A percentile compares a stretch with the other conserved stretches of the same genome.
phyloP scores from a whole-genome alignment of 148 eudicot genomes.

The Diospyros lotus region DNA sequence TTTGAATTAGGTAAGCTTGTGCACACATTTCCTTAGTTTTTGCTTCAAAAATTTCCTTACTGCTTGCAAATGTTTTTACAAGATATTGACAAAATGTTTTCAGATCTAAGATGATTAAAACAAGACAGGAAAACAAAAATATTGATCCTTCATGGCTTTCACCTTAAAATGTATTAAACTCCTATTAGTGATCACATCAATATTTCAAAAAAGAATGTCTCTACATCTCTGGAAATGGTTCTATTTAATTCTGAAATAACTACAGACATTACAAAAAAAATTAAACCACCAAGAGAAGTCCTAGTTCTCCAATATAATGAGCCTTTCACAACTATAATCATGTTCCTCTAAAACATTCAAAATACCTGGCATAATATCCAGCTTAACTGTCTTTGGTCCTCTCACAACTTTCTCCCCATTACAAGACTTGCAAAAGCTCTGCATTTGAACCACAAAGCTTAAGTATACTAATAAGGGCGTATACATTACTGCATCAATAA shows the following conservation, averaged over 20 bases:
- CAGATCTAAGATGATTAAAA: too few species aligned
- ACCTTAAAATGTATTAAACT: not conserved
- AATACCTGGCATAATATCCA: conserved; percentile 53
- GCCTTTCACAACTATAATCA: not conserved
- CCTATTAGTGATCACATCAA: not conserved
- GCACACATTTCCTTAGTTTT: too few species aligned
- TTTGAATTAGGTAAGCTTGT: too few species aligned
- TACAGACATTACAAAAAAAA: not conserved
- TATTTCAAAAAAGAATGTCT: not conserved
- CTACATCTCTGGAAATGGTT: not conserved
- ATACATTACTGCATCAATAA: not conserved
- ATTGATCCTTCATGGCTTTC: not conserved
- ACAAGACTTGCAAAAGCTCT: conserved; percentile 50
- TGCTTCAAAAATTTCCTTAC: too few species aligned
- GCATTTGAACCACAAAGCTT: conserved; percentile 10
- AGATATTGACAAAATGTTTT: too few species aligned
- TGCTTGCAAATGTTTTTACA: too few species aligned
- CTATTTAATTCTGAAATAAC: not conserved
- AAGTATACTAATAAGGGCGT: not conserved
- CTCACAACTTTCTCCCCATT: conserved; percentile 30
- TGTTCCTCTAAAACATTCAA: not conserved
- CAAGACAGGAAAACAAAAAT: too few species aligned
- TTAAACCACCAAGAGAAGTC: not conserved
- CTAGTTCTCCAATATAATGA: not conserved
- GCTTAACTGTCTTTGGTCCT: conserved; percentile 41